Evolutionary conservation across 2,329 filamentous ascomycete genomes (phyloP).

Genomic region (Corinectria fuckeliana): DNA sequence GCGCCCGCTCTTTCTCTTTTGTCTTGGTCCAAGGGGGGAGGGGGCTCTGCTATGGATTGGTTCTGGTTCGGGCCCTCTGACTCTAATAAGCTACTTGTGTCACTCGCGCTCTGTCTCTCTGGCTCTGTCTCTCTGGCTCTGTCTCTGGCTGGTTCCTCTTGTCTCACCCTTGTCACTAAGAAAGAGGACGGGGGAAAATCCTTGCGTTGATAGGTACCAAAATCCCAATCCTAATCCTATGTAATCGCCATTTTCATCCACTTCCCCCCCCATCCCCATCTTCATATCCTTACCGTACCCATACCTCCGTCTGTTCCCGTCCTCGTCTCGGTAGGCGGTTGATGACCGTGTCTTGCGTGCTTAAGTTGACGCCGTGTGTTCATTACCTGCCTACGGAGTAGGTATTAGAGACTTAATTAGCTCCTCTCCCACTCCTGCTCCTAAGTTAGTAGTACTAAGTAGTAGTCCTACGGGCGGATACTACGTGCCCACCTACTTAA

Average conservation of each 20-base stretch:
- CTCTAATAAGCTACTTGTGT: no score
- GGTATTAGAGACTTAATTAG: no score
- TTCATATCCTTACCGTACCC: neutral
- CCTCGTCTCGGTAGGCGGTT: slow-evolving; percentile 11
- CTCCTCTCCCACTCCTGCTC: neutral
- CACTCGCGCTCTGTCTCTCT: no score
- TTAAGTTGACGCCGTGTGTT: slow-evolving; percentile 18
- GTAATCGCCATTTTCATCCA: neutral
- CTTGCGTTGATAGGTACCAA: neutral
- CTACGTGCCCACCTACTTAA: no score
- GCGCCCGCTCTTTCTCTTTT: slow-evolving; percentile 3
- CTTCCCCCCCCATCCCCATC: neutral
- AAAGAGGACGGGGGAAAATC: neutral
- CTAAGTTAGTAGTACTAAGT: no score
- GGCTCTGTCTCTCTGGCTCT: no score
- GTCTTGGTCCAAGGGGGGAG: slow-evolving; percentile 3
- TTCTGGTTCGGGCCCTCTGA: no score
- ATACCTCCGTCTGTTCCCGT: slow-evolving; percentile 2
- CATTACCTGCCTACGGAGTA: slow-evolving; percentile 5
- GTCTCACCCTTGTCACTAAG: neutral
- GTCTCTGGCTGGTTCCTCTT: neutral
- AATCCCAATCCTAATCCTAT: neutral
- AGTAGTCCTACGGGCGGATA: no score
- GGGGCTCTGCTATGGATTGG: no score
- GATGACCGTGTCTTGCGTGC: slow-evolving; percentile 16